phyloP scores from a whole-genome alignment of 345 rosid genomes.

The Clarkia xantiana region DNA sequence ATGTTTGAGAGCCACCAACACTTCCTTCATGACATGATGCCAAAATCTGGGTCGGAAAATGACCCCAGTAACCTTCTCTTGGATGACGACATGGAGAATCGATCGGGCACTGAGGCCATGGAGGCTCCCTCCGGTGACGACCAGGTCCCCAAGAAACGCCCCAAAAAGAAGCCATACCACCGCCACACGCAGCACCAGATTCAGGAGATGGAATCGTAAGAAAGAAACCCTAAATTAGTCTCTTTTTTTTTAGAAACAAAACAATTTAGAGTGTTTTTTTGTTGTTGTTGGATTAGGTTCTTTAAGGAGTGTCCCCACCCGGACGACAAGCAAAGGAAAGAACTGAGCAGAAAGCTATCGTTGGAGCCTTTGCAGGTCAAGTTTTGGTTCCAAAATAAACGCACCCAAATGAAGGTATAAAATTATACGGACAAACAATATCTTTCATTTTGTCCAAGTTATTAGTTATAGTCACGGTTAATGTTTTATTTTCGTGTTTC shows the following conservation, averaged over 20 bases:
- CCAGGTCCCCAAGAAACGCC: slow-evolving; percentile 56
- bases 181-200: slow-evolving; percentile 94
- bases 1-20: slow-evolving; percentile 53
- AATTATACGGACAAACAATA: too few species aligned
- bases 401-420: slow-evolving; percentile 92
- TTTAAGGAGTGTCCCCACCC: slow-evolving; percentile 96
- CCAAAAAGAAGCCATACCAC: slow-evolving; percentile 73
- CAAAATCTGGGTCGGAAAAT: slow-evolving; percentile 35
- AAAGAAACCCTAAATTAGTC: background rate
- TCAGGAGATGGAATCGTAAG: slow-evolving; percentile 93
- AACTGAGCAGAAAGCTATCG: slow-evolving; percentile 57
- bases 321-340: slow-evolving; percentile 91
- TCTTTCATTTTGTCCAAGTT: background rate
- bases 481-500: background rate
- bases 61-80: slow-evolving; percentile 40
- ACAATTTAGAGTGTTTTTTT: background rate
- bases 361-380: slow-evolving; percentile 83
- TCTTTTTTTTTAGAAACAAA: background rate
- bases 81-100: slow-evolving; percentile 71
- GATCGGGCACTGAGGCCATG: slow-evolving; percentile 56
- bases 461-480: background rate
- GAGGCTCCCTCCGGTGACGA: slow-evolving; percentile 60
- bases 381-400: slow-evolving; percentile 98
- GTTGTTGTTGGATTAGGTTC: slow-evolving; percentile 29
- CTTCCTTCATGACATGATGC: slow-evolving; percentile 56